A percentile compares a stretch with the other conserved stretches of the same genome.
Conservation (phyloP, 768 basidiomycete genomes). For the Naganishia kalamii region DNA sequence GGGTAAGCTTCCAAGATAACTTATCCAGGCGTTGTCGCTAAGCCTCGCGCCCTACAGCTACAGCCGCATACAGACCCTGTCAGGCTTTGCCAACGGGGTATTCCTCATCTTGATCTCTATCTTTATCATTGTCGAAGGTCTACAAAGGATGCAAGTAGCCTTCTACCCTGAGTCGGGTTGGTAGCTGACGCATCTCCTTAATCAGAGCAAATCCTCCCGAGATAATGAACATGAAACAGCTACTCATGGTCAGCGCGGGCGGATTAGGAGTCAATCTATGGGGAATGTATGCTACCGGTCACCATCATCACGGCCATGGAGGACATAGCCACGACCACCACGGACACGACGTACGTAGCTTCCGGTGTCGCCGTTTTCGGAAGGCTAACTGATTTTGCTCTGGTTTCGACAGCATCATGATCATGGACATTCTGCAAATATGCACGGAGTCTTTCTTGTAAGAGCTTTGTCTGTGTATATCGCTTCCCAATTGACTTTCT, state of each 20-base stretch:
- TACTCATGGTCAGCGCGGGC: constrained; percentile 77
- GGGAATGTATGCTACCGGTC: constrained; percentile 98
- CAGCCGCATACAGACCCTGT: constrained; percentile 90
- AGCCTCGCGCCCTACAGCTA: constrained; percentile 54
- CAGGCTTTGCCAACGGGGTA: constrained; percentile 95
- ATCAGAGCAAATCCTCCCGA: constrained; percentile 86
- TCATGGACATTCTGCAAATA: constrained; percentile 61
- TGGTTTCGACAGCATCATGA: constrained; percentile 22
- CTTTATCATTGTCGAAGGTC: constrained; percentile 96
- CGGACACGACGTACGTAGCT: constrained; percentile 22
- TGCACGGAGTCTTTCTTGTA: constrained; percentile 79
- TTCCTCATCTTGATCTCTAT: constrained; percentile 67
- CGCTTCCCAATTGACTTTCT: neutral
- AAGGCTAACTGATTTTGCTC: neutral
- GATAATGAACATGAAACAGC: constrained; percentile 84
- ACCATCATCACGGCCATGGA: constrained; percentile 78
- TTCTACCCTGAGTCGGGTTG: neutral
- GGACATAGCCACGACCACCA: constrained; percentile 38
- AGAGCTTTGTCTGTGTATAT: neutral
- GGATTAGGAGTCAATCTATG: constrained; percentile 92
- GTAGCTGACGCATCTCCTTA: neutral
- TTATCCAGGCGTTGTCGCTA: neutral
- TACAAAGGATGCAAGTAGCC: constrained; percentile 72
- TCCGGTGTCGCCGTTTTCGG: too few relatives aligned
- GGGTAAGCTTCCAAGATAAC: constrained; percentile 57